A percentile compares a stretch with the other conserved stretches of the same genome.
phyloP scores from a whole-genome alignment of 768 basidiomycete species.

The Galerina sulciceps region DNA sequence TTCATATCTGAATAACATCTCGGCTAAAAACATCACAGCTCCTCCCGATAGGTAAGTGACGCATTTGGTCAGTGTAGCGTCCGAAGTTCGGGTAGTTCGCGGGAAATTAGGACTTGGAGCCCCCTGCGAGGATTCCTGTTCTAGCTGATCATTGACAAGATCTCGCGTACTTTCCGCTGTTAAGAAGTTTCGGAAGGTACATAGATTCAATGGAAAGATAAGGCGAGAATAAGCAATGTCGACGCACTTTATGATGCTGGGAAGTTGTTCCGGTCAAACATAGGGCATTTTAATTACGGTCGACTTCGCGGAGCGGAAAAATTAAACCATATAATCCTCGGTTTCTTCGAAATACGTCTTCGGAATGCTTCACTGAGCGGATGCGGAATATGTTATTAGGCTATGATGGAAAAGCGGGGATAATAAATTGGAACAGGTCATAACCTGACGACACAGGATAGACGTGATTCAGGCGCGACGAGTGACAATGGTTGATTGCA shows the following conservation, averaged over 20 bases:
- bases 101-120: constrained; percentile 5
- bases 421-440: no score
- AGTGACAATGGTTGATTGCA: no score
- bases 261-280: no score
- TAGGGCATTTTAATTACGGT: not conserved
- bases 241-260: not conserved
- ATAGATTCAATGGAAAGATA: constrained; percentile 14
- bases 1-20: no score
- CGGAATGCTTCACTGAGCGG: no score
- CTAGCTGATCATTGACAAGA: constrained; percentile 1
- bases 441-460: no score
- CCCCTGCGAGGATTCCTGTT: constrained; percentile 4
- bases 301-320: not conserved
- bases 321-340: not conserved
- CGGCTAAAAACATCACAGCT: not conserved
- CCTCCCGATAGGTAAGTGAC: no score
- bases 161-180: not conserved
- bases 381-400: no score
- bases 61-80: not conserved
- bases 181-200: constrained; percentile 5
- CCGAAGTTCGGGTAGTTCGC: constrained; percentile 14
- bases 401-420: no score
- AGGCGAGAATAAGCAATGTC: not conserved
- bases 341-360: no score
- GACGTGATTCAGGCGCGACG: no score